Base-by-base conservation (phyloP, 805 yeast genomes). In the Metschnikowia shivogae region DNA sequence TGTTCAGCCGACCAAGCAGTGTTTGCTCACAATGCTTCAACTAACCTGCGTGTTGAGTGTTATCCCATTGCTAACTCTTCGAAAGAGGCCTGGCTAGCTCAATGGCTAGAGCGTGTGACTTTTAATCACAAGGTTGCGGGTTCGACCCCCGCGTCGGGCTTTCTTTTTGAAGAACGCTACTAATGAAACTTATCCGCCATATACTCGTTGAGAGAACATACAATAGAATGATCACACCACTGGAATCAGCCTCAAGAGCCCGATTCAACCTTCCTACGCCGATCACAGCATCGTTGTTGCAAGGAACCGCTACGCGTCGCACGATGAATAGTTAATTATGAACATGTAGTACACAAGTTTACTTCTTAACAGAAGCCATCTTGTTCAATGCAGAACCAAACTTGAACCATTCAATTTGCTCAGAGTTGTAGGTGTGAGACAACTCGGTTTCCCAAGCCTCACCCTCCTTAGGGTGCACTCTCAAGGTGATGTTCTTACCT, bases 361-460 rank as follows among this genome's bases (percentile, higher is more conserved):
- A 39, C 34, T 45, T 42, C 40, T 43, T 44, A 34, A 47, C 56
- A 42, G 70, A 54, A 43, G 89, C 86, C 89, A 89, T 88, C 80
- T 85, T 88, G 88, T 93, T 93, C 77, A 93, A 84, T 70, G 99
- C 99, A 60, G 97, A 89, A 78, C 99, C 99, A 63, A 85, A 82
- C 81, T 88, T 92, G 86, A 92, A 92, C 98, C 98, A 92, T 70
- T 88, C 97, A 67, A 92, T 86, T 80, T 92, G 99, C 79, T 93
- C 97, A 54, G 68, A 52, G 81, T 93, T 93, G 81, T 87, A 93
- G 56, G 99, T 93, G 81, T 93, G 99, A 46, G 96, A 81, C 71
- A 93, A 86, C 75, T 81, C 84, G 65, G 92, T 78, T 62, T 83
- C 84, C 97, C 97, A 93, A 52, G 89, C 73, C 58, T 68, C 76